Conservation (phyloP, 164 flowering plant species). For the Echeveria elegans region DNA sequence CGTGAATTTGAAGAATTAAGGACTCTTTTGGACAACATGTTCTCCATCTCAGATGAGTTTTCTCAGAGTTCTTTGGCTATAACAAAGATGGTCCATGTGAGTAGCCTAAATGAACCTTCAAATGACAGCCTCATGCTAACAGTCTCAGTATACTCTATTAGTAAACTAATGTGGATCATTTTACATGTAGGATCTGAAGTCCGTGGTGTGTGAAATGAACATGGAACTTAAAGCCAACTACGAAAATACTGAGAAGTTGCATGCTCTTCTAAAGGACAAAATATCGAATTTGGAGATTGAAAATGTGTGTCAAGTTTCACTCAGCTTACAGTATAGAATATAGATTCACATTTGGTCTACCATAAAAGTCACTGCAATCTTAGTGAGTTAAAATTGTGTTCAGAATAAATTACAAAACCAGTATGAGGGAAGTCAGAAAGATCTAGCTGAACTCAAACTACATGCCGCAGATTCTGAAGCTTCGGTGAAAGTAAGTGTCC, state of each 20-base stretch:
- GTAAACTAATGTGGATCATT: neutral
- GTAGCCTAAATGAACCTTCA: slow-evolving; percentile 16
- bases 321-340: too few relatives aligned
- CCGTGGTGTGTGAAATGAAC: slow-evolving; percentile 19
- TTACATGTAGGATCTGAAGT: slow-evolving; percentile 47
- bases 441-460: slow-evolving; percentile 36
- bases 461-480: slow-evolving; percentile 39
- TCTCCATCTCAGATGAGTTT: slow-evolving; percentile 45
- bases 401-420: slow-evolving; percentile 44
- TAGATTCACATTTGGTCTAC: neutral
- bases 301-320: slow-evolving; percentile 25
- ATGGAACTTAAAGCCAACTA: slow-evolving; percentile 28
- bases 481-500: slow-evolving; percentile 30
- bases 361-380: neutral
- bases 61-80: slow-evolving; percentile 28
- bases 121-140: too few relatives aligned
- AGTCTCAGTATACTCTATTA: neutral
- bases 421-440: slow-evolving; percentile 31
- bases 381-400: slow-evolving; percentile 8
- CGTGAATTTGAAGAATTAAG: slow-evolving; percentile 44
- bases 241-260: slow-evolving; percentile 27
- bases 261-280: slow-evolving; percentile 28
- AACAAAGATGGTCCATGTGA: slow-evolving; percentile 33
- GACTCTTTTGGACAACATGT: slow-evolving; percentile 22
- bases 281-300: slow-evolving; percentile 33